phyloP scores from a whole-genome alignment of 108 stramenopile species.

The Skeletonema grethae region DNA sequence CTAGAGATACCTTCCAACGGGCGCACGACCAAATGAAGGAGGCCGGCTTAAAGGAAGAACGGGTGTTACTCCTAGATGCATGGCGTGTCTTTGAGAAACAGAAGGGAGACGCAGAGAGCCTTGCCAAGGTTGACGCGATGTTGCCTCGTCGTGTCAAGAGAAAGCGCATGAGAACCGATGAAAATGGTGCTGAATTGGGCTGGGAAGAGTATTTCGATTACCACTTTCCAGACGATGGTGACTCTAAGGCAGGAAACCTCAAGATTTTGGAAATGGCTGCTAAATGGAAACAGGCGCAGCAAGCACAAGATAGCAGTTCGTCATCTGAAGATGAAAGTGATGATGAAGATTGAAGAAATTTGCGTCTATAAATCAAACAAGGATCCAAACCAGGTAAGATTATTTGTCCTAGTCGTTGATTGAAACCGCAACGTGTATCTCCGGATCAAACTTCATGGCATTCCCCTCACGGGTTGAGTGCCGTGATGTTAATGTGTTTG shows the following conservation, averaged over 20 bases:
- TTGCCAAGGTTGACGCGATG: slow-evolving; percentile 80
- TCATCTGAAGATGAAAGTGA: slow-evolving; percentile 52
- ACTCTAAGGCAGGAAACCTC: slow-evolving; percentile 75
- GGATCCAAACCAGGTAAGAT: slow-evolving; percentile 12
- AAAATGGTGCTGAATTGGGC: slow-evolving; percentile 81
- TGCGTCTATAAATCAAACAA: not conserved
- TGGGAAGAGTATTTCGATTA: slow-evolving; percentile 99
- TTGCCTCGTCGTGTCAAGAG: slow-evolving; percentile 93
- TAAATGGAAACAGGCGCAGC: slow-evolving; percentile 91
- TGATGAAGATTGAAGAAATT: slow-evolving; percentile 20
- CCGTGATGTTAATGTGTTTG: slow-evolving; percentile 34
- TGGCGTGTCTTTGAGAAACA: slow-evolving; percentile 94
- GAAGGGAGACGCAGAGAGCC: slow-evolving; percentile 63
- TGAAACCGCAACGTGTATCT: slow-evolving; percentile 44
- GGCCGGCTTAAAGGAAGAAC: slow-evolving; percentile 88
- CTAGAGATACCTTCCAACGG: slow-evolving; percentile 80
- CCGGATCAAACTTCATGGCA: slow-evolving; percentile 38
- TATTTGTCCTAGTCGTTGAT: not conserved
- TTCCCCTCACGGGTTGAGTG: slow-evolving; percentile 34
- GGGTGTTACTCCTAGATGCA: slow-evolving; percentile 93
- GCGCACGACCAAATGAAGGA: slow-evolving; percentile 89
- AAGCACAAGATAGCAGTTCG: slow-evolving; percentile 41
- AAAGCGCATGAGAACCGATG: slow-evolving; percentile 89
- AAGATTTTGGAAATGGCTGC: slow-evolving; percentile 97
- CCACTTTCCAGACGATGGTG: slow-evolving; percentile 96